Base-by-base conservation (phyloP, 2,329 filamentous ascomycete species). In the Calonectria hongkongensis region DNA sequence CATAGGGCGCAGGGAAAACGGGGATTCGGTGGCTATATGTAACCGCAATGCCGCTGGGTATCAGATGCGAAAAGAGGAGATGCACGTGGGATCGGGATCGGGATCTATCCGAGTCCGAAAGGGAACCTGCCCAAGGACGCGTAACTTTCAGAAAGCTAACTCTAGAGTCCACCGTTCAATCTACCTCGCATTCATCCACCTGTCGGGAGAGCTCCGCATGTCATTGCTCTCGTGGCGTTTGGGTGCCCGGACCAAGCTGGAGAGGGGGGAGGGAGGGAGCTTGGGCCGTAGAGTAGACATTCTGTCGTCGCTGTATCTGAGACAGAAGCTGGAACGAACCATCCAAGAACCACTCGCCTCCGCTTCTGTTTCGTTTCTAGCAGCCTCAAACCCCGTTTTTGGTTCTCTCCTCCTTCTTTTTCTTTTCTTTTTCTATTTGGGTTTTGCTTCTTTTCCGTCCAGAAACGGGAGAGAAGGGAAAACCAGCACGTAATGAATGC, bases 71-170 rank as follows among this genome's bases (percentile, higher is more conserved):
- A 13, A 58, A 8, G 16, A 15, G 7, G 39, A 8, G 51, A 43
- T 63, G 47, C 25, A 47, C 30, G 16, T 2, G 18, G 25, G 69
- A 67, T 72, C 70, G 65, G 70, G 16, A 15, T 5, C 70, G 50
- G 58, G 41, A 60, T 68, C 70, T 65, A 65, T 72, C 70, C 70
- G 58, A 68, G 30, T 51, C 65, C 70, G 70, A 68, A 41, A 13
- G 48, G 25, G 8, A 18, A 21, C 21, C 18, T 25, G n/a, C 63
- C 15, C 36, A 16, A 5, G n/a, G 36, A 10, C 10, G 45, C 21
- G 8, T 25, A 48, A 12, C n/a, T 25, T 25, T 25, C 3, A 13
- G 21, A 48, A 25, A 48, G 10, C 10, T 12, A 25, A n/a, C 45
- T 13, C n/a, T 25, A 56, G 51, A 45, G 25, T 56, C 50, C 64